A percentile compares a stretch with the other conserved stretches of the same genome.
phyloP scores from a whole-genome alignment of 1,284 basidiomycete species.

The Apiotrichum mycotoxinovorans region DNA sequence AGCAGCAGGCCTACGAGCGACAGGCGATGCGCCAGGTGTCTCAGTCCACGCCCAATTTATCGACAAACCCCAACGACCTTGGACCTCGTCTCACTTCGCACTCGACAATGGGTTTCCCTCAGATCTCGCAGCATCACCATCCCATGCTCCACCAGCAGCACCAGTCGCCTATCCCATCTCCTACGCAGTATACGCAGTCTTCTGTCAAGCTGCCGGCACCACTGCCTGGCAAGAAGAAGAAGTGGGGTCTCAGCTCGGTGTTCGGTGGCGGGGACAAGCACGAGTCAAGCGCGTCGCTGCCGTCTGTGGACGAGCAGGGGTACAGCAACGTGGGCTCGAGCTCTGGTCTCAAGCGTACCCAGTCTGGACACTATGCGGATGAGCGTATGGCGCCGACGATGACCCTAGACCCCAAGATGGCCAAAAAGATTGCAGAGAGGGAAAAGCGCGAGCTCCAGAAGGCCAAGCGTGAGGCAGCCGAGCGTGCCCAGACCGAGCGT shows the following conservation, averaged over 20 bases:
- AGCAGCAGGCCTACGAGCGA: slow-evolving; percentile 23
- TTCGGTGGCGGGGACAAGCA: slow-evolving; percentile 72
- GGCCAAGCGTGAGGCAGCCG: slow-evolving; percentile 73
- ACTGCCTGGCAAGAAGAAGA: slow-evolving; percentile 48
- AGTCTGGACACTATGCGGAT: slow-evolving; percentile 64
- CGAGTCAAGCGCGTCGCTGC: slow-evolving; percentile 46
- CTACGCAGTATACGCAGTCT: neutral
- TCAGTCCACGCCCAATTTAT: slow-evolving; percentile 13
- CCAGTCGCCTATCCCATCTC: neutral
- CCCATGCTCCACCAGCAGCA: neutral
- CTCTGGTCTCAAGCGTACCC: slow-evolving; percentile 66
- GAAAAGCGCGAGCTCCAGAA: slow-evolving; percentile 81
- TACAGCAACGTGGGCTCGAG: slow-evolving; percentile 27
- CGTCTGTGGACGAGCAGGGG: slow-evolving; percentile 61
- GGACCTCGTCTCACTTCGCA: neutral
- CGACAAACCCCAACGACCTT: neutral
- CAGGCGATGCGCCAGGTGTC: slow-evolving; percentile 3
- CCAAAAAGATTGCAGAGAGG: slow-evolving; percentile 84
- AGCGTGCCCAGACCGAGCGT: slow-evolving; percentile 67
- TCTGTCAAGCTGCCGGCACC: neutral
- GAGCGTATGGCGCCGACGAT: slow-evolving; percentile 56
- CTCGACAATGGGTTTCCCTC: neutral
- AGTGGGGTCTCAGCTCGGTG: slow-evolving; percentile 55
- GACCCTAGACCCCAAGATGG: slow-evolving; percentile 67
- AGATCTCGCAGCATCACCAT: neutral